phyloP scores from a whole-genome alignment of 2,329 filamentous ascomycete genomes.

The Penicillium sp. region DNA sequence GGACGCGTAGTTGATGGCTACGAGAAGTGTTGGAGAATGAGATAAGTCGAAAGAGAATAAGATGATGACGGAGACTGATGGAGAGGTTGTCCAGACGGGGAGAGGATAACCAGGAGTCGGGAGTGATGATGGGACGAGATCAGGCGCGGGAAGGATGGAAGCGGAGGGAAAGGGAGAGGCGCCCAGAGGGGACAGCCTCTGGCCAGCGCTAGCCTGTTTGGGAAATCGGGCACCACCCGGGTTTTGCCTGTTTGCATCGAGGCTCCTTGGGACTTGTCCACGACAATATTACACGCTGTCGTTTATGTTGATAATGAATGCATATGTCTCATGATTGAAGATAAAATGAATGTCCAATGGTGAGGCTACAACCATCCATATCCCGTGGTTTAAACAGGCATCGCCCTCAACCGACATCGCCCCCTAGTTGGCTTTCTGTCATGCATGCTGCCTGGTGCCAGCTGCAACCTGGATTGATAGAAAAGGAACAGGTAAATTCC shows the following conservation, averaged over 20 bases:
- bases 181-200: slow-evolving; percentile 13
- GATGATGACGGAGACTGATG: slow-evolving; percentile 2
- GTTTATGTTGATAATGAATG: neutral
- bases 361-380: neutral
- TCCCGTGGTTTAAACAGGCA: neutral
- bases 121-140: slow-evolving; percentile 13
- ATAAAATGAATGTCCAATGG: neutral
- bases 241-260: slow-evolving; percentile 25
- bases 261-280: slow-evolving; percentile 2
- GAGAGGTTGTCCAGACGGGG: slow-evolving; percentile 2
- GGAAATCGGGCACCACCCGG: slow-evolving; percentile 17
- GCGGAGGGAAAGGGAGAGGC: slow-evolving; percentile 18
- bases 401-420: neutral
- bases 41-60: slow-evolving; percentile 22
- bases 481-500: neutral
- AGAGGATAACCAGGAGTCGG: slow-evolving; percentile 14
- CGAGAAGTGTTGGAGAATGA: slow-evolving; percentile 6
- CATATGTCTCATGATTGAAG: neutral
- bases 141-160: slow-evolving; percentile 14
- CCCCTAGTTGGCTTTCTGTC: neutral
- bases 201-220: slow-evolving; percentile 16
- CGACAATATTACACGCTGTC: neutral
- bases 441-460: neutral
- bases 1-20: slow-evolving; percentile 16
- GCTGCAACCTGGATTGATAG: neutral